Conservation (phyloP, 441 rosid genomes). For the Erodium moschatum region DNA sequence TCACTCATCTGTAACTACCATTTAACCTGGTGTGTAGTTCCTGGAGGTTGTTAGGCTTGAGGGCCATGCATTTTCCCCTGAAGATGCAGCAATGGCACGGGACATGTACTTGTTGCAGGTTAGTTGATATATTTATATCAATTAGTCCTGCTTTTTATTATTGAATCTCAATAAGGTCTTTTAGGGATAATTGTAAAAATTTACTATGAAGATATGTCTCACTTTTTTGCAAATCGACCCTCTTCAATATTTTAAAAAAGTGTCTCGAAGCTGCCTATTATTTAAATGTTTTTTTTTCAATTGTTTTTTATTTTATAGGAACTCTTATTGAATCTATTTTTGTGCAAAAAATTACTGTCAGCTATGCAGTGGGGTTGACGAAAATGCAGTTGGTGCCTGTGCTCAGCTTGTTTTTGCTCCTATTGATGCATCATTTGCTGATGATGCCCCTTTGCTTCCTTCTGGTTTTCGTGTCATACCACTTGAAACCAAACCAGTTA, state of each 20-base stretch:
- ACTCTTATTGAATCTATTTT: neutral
- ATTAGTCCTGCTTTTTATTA: neutral
- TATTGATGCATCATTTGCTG: slow-evolving; percentile 89
- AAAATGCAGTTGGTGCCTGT: slow-evolving; percentile 83
- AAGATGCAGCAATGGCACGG: slow-evolving; percentile 74
- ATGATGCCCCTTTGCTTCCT: slow-evolving; percentile 89
- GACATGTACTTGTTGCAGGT: slow-evolving; percentile 97
- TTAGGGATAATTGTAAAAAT: too few species aligned
- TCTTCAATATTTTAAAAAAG: too few species aligned
- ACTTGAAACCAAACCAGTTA: slow-evolving; percentile 72
- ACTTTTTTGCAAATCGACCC: too few species aligned
- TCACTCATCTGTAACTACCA: too few species aligned
- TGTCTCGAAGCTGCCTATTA: too few species aligned
- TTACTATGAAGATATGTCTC: too few species aligned
- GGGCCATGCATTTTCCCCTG: slow-evolving; percentile 85
- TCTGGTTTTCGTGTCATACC: slow-evolving; percentile 96
- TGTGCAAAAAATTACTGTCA: slow-evolving; percentile 18
- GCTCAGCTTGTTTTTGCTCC: slow-evolving; percentile 93
- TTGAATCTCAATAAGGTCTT: neutral
- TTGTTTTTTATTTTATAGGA: neutral
- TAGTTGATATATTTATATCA: neutral
- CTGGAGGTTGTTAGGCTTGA: slow-evolving; percentile 90
- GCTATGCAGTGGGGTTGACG: slow-evolving; percentile 93
- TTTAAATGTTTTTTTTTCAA: too few species aligned
- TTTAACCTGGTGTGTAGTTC: slow-evolving; percentile 35